Base-by-base conservation (phyloP, 179 eudicot genomes). In the Patellifolia procumbens region DNA sequence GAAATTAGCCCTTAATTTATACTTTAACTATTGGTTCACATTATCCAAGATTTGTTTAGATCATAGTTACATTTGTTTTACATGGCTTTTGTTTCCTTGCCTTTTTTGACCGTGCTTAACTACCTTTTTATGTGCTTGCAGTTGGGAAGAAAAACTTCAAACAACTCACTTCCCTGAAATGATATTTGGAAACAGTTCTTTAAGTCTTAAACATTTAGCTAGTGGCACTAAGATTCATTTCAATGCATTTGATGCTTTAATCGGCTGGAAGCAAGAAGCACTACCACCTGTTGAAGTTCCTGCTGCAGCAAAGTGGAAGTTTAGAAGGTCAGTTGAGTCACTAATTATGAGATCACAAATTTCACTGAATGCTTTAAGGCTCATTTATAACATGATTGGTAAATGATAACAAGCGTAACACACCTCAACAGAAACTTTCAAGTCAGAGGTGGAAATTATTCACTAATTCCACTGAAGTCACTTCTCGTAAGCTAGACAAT, bases 251-350 rank as follows among this genome's bases (percentile, higher is more conserved):
- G 97, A 92, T 87, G 97, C 98, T 86, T 86, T 94, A 72, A 83
- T 51, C 68, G 97, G 92, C 70, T 94, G 98, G 98, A 94, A 94
- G 82, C 79, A 75, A 70, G 97, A 88, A 82, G 91, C 89, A 51
- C 79, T 95, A 75, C 97, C 99, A 43, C 97, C 97, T 5, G 97
- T 95, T 72, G 97, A 95, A 88, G 97, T 95, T 85, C 97, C 97
- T 61, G 97, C 97, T 42, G 98, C 97, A 75, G 97, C 94, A 66
- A 81, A 87, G 81, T 94, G 98, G 97, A 94, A 92, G 81, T 88
- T 80, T 85, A 83, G 92, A 76, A 91, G 92, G 97, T 94, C 72
- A 78, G 85, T 53, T 20, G 43, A 73, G 51, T 65, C 7, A 46
- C 26, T 20, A 10, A 20, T 22, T 51, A 31, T 60, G 32, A 31